Percentiles rank a stretch among this genome's conserved stretches.
These are phyloP conservation scores for Discostella pseudostelligera DNA, from an alignment of 108 stramenopile genomes.

Conservation along the genomic window DNA sequence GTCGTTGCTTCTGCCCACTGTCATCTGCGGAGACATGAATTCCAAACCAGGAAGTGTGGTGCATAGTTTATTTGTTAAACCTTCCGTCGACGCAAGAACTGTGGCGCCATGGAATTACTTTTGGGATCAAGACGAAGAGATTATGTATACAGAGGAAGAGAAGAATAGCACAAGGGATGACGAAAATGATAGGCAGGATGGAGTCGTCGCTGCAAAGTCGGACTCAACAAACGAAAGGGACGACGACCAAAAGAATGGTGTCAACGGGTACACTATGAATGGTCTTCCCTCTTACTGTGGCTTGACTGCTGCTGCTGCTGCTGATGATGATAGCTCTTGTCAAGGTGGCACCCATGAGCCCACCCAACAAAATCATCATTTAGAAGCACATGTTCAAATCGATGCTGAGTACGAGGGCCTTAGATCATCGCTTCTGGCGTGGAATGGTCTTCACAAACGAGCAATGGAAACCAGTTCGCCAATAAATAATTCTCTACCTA, in stretches of 20 bases:
- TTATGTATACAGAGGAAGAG: conserved; percentile 24
- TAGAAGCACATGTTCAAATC: background rate
- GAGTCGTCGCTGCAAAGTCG: background rate
- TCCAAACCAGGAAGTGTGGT: conserved; percentile 67
- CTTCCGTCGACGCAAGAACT: conserved; percentile 63
- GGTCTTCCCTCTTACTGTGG: conserved; percentile 4
- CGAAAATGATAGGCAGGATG: conserved; percentile 20
- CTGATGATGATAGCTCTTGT: background rate
- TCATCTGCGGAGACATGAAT: conserved; percentile 84
- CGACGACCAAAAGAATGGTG: conserved; percentile 2
- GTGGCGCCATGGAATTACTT: conserved; percentile 77
- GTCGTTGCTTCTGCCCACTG: conserved; percentile 23
- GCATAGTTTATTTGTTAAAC: conserved; percentile 60
- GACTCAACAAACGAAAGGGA: background rate
- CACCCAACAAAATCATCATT: background rate
- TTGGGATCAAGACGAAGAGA: conserved; percentile 33
- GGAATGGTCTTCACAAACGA: background rate
- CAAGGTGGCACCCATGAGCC: no score
- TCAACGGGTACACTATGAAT: no score
- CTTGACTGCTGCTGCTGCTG: background rate
- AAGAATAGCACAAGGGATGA: background rate
- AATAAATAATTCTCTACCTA: background rate
- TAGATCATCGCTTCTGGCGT: conserved; percentile 10
- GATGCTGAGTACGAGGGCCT: conserved; percentile 7
- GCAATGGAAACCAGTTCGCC: background rate